Base-by-base conservation (phyloP, 495 filamentous ascomycete genomes). In the Friedmanniomyces endolithicus region DNA sequence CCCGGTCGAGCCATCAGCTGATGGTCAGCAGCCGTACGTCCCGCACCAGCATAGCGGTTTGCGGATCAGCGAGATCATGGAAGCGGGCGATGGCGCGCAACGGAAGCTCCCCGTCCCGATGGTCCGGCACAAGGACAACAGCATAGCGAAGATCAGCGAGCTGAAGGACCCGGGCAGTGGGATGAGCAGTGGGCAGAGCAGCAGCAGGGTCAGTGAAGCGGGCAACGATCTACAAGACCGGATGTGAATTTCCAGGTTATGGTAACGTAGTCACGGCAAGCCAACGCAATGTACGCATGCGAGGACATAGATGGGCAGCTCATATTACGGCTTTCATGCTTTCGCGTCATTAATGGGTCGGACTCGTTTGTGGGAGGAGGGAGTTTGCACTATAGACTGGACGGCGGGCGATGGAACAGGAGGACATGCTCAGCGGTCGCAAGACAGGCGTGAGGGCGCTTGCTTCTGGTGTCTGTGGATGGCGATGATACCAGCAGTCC, bases 41-140 rank as follows among this genome's bases (percentile, higher is more conserved):
- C 75, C 83, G 56, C 72, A 68, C 34, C 76, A 73, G 46, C 74
- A 71, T 57, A 76, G 76, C 29, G 88, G 88, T 11, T 77, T 90
- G 19, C 83, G 86, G 34, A 82, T 98, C 55, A 88, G 79, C 56
- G 90, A 98, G 62, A 96, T 98, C 67, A 92, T 98, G 72, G 86
- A 81, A 58, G 83, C 83, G 53, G 75, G 87, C 0, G 88, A 95
- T 56, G 87, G 88, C 20, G 80, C 83, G n/a, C 84, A 90, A 65
- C 74, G 92, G 59, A 97, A 96, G 70, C 74, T 98, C n/a, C 92
- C 92, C 0, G 84, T 94, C n/a, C 88, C 87, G 6, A 81, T 84
- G 68, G 78, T 89, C 1, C 88, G 88, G 22, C 9, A 40, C 3
- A 62, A 62, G 39, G 59, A 62, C 50, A 50, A 37, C 35, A 53